These are phyloP conservation scores for Talaromyces sp. DNA, from an alignment of 2,329 filamentous ascomycete genomes.

Conservation along the genomic window DNA sequence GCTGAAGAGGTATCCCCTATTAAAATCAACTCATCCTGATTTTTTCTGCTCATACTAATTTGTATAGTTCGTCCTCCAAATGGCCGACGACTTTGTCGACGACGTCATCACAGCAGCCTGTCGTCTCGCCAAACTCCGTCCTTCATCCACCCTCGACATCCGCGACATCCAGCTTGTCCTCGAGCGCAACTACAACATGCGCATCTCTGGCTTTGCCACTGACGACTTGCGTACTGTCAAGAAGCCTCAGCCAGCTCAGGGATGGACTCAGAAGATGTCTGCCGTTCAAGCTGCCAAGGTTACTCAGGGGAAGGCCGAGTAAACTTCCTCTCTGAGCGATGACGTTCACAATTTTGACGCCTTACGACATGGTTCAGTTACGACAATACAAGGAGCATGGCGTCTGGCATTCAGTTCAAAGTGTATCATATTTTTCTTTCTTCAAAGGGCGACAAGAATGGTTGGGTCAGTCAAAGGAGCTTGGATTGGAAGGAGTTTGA, in stretches of 20 bases:
- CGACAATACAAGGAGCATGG: neutral
- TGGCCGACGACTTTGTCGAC: slow-evolving; percentile 94
- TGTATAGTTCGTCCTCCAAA: slow-evolving; percentile 72
- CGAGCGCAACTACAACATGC: slow-evolving; percentile 83
- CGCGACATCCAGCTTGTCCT: slow-evolving; percentile 80
- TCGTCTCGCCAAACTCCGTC: slow-evolving; percentile 87
- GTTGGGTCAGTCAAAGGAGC: neutral
- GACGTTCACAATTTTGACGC: neutral
- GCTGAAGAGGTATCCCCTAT: slow-evolving; percentile 76
- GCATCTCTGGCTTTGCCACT: slow-evolving; percentile 88
- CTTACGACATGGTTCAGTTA: neutral
- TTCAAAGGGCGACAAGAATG: neutral
- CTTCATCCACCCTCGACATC: slow-evolving; percentile 85
- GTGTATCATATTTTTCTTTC: neutral
- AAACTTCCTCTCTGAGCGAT: neutral
- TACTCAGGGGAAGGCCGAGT: slow-evolving; percentile 46
- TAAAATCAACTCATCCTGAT: neutral
- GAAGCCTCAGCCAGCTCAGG: slow-evolving; percentile 82
- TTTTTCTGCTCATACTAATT: neutral
- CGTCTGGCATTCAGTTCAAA: neutral
- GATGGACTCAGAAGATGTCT: slow-evolving; percentile 96
- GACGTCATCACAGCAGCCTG: slow-evolving; percentile 84
- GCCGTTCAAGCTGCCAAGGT: slow-evolving; percentile 92
- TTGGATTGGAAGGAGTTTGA: slow-evolving; percentile 4
- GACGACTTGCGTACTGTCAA: slow-evolving; percentile 93